Conservation (phyloP, 169 alveolate species). For the Perkinsus olseni region DNA sequence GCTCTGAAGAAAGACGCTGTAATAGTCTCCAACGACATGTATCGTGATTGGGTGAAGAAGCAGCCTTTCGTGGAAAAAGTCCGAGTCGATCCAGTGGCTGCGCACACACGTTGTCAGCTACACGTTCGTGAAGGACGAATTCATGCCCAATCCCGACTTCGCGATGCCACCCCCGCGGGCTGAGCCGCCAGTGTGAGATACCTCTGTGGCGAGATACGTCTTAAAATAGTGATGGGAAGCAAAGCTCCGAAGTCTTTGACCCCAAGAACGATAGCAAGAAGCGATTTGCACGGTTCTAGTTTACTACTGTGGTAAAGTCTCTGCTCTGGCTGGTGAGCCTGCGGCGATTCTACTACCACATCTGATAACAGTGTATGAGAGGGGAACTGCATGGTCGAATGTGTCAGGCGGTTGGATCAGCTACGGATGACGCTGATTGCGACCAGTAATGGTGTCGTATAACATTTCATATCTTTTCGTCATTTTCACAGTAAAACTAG, state of each 20-base stretch:
- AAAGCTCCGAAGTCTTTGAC: not conserved
- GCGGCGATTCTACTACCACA: not conserved
- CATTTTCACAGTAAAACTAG: not conserved
- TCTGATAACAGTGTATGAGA: too few relatives aligned
- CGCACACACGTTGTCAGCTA: slow-evolving; percentile 48
- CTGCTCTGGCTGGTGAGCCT: not conserved
- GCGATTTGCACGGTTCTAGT: not conserved
- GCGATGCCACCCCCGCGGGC: not conserved
- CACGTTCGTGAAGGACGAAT: slow-evolving; percentile 54
- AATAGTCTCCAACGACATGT: slow-evolving; percentile 61
- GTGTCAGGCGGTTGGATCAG: not conserved
- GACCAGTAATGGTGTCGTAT: not conserved
- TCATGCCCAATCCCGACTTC: slow-evolving; percentile 58
- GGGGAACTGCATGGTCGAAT: too few relatives aligned
- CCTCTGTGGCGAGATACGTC: not conserved
- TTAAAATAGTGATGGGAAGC: not conserved
- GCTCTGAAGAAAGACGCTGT: slow-evolving; percentile 53
- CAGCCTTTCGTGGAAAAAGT: slow-evolving; percentile 16
- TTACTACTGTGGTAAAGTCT: not conserved
- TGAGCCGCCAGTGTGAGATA: not conserved
- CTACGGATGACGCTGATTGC: not conserved
- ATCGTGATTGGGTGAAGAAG: slow-evolving; percentile 55
- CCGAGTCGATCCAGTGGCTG: slow-evolving; percentile 47
- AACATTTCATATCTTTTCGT: not conserved
- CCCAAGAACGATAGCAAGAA: not conserved